Evolutionary conservation across 331 rosid genomes (phyloP), one percentile per base, ranked within the genome.

Genomic region (Pyracantha coccinea): DNA sequence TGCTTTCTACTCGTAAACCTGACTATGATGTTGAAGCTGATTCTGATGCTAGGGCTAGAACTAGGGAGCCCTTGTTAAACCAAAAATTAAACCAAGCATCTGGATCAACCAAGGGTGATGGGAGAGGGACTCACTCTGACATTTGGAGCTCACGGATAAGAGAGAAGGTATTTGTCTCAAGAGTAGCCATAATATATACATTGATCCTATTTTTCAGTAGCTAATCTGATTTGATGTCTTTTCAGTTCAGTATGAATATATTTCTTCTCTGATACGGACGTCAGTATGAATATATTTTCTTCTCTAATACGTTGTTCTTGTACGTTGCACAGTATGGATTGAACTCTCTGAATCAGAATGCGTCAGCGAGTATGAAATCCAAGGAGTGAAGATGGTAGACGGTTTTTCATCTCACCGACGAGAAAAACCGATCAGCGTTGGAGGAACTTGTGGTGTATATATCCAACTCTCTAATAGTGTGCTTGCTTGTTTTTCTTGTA

Each of bases 81-180:
- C 80, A 90, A 79, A 96, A 85, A 65, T 74, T 84, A 72, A 79
- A 79, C 78, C 97, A 87, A 68, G 80, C 89, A 38, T 81, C 93
- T 75, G 91, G 85, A 28, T 77, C 86, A 52, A 68, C 77, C 85
- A 91, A 87, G 77, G 76, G 38, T 55, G 89, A 88, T 28, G 85
- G 72, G 62, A 75, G 86, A 78, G 88, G 87, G 75, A 77, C 70
- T 65, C 90, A 81, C 78, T 79, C 88, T 12, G 97, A 90, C 77
- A 69, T 90, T 35, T 94, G 99, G 99, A 92, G 96, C 78, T 80
- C 90, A 33, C 87, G 90, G 60, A 81, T 92, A 74, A 87, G 99
- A 78, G 97, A 90, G 60, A 90, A 92, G 97, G 99, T 94, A 87
- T 76, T 66, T 65, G 44, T 57, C 75, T 23, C 3, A 72, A 44